Evolutionary conservation across 495 filamentous ascomycete genomes (phyloP).

Genomic region (Aspergillus taichungensis): DNA sequence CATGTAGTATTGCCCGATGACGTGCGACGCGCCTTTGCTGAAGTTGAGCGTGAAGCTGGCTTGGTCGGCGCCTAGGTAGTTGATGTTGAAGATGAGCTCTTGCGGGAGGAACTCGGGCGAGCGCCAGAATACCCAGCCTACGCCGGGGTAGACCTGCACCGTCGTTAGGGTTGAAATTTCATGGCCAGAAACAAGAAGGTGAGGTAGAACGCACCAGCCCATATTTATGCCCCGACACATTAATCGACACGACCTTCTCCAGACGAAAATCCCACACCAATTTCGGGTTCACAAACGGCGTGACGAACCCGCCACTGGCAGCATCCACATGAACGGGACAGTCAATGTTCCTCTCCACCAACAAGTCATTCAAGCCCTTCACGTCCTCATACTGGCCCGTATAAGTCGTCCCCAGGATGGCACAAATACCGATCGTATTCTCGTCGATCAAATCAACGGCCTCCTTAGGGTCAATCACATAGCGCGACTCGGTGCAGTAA

Average conservation of each 20-base stretch:
- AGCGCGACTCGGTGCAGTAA: conserved; percentile 75
- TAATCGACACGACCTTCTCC: conserved; percentile 81
- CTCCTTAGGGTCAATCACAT: conserved; percentile 77
- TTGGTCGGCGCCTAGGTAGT: conserved; percentile 90
- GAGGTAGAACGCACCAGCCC: conserved; percentile 28
- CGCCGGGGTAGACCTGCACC: conserved; percentile 62
- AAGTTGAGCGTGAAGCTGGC: conserved; percentile 96
- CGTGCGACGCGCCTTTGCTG: conserved; percentile 81
- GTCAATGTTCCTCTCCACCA: conserved; percentile 62
- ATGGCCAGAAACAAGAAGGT: too few relatives aligned
- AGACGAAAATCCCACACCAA: conserved; percentile 84
- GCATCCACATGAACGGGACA: conserved; percentile 87
- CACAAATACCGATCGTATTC: conserved; percentile 91
- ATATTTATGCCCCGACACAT: conserved; percentile 89
- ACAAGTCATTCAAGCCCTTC: conserved; percentile 77
- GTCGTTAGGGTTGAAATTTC: too few relatives aligned
- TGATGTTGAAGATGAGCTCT: conserved; percentile 95
- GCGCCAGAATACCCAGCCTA: conserved; percentile 89
- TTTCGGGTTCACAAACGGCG: conserved; percentile 72
- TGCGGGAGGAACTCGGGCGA: conserved; percentile 73
- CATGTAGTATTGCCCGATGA: conserved; percentile 95
- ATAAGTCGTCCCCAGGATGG: conserved; percentile 83
- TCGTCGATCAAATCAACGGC: conserved; percentile 78
- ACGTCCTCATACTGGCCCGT: conserved; percentile 92
- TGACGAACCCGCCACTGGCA: conserved; percentile 82